Base-by-base conservation (phyloP, 768 basidiomycete genomes). In the Mycena pura region DNA sequence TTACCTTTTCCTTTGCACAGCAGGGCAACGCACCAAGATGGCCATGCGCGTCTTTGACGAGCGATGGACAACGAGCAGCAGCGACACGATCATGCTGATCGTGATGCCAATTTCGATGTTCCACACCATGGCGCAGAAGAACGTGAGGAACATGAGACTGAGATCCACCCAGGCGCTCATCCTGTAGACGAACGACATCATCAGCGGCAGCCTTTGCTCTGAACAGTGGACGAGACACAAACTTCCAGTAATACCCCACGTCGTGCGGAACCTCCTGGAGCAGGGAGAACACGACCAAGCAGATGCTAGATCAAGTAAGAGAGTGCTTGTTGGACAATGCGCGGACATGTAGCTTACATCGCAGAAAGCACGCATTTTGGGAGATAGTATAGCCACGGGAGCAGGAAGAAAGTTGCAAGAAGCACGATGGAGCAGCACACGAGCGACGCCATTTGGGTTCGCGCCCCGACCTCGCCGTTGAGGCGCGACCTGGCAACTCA, bases 91-190 rank as follows among this genome's bases (percentile, higher is more conserved):
- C 63, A 98, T 79, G 64, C 92, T 92, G 66, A 92, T 88, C n/a
- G 91, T 86, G 40, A 99, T 88, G 14, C 96, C 96, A 54, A 93
- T 88, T 79, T 99, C 95, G 56, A 99, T 88, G 65, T 90, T 88
- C 87, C 93, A 95, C 22, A 97, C 74, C 55, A 97, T 87, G 2
- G 94, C 95, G 53, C 93, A 84, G 63, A 89, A 68, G 75, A 99
- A 97, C 0, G 97, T 98, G 50, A 95, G 82, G 21, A 80, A 77
- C 91, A 98, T 95, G 69, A 99, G 84, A 6, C 84, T 77, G 46
- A 96, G 80, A 72, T 99, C 96, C 34, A 87, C 86, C 92, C 93
- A 96, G n/a, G 96, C 92, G n/a, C 85, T 71, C 85, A 97, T 94
- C 68, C 91, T 91, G 62, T 13, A 28, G 24, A 21, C 17, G 19